A percentile compares a stretch with the other conserved stretches of the same genome.
These are phyloP conservation scores for Quercus lobata DNA, from an alignment of 331 rosid species.

Conservation along the genomic window DNA sequence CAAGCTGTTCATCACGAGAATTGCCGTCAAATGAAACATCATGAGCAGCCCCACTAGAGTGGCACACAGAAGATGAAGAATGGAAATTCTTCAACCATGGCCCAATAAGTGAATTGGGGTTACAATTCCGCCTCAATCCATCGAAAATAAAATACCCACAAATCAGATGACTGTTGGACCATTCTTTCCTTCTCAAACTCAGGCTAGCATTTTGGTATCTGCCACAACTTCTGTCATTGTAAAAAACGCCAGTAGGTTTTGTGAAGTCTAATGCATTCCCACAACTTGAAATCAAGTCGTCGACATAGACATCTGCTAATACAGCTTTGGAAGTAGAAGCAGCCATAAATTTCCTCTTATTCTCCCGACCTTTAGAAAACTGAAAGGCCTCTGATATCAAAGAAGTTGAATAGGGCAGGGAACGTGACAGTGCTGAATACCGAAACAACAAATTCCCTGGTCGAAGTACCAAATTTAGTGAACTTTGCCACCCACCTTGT, in stretches of 20 bases:
- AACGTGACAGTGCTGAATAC: constrained; percentile 27
- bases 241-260: constrained; percentile 50
- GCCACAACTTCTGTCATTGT: constrained; percentile 34
- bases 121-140: constrained; percentile 27
- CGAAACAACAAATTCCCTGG: constrained; percentile 28
- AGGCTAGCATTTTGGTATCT: constrained; percentile 39
- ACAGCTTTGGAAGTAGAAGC: constrained; percentile 64
- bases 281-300: constrained; percentile 45
- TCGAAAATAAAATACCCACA: constrained; percentile 20
- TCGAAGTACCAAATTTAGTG: constrained; percentile 22
- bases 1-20: constrained; percentile 45
- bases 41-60: constrained; percentile 53
- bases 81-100: constrained; percentile 34
- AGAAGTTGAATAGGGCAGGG: constrained; percentile 33
- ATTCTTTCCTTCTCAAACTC: constrained; percentile 49
- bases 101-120: constrained; percentile 30
- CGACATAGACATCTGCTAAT: constrained; percentile 58
- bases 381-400: constrained; percentile 8
- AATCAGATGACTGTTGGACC: constrained; percentile 27
- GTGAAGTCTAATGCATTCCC: constrained; percentile 36
- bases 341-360: constrained; percentile 52
- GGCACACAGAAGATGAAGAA: constrained; percentile 33
- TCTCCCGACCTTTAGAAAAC: constrained; percentile 12
- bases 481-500: constrained; percentile 22
- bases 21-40: constrained; percentile 54